These are phyloP conservation scores for Ophiostoma populinum DNA, from an alignment of 2,329 filamentous ascomycete species.

Conservation along the genomic window DNA sequence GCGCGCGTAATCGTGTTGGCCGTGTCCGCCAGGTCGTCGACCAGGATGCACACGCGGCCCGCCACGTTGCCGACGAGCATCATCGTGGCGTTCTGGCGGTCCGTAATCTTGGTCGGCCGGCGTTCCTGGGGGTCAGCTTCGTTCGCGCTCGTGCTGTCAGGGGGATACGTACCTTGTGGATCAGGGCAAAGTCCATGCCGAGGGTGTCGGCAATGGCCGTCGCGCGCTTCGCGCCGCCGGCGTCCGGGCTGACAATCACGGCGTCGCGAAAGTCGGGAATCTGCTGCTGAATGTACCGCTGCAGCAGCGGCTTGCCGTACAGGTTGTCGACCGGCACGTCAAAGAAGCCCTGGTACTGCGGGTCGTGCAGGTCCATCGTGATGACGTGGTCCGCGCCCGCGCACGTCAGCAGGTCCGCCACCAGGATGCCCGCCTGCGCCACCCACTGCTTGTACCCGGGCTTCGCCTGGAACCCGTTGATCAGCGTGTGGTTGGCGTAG, in stretches of 20 bases:
- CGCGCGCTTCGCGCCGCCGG: constrained; percentile 88
- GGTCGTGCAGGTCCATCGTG: constrained; percentile 86
- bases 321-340: constrained; percentile 97
- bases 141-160: too few species aligned
- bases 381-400: constrained; percentile 94
- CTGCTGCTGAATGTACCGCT: constrained; percentile 57
- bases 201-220: constrained; percentile 88
- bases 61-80: constrained; percentile 65
- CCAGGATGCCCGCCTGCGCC: constrained; percentile 84
- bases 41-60: constrained; percentile 61
- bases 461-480: constrained; percentile 52
- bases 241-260: constrained; percentile 90
- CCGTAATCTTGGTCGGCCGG: constrained; percentile 54
- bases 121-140: constrained; percentile 17
- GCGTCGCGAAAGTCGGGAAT: constrained; percentile 73
- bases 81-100: constrained; percentile 67
- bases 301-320: constrained; percentile 63
- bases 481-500: constrained; percentile 38
- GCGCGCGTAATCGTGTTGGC: constrained; percentile 94
- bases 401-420: constrained; percentile 86
- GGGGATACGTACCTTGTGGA: constrained; percentile 91
- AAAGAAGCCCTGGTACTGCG: constrained; percentile 97
- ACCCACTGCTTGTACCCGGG: constrained; percentile 98
- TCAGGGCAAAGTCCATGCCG: constrained; percentile 89
- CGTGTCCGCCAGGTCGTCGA: constrained; percentile 90